Base-by-base conservation (phyloP, 345 rosid species). In the Gossypium mustelinum region DNA sequence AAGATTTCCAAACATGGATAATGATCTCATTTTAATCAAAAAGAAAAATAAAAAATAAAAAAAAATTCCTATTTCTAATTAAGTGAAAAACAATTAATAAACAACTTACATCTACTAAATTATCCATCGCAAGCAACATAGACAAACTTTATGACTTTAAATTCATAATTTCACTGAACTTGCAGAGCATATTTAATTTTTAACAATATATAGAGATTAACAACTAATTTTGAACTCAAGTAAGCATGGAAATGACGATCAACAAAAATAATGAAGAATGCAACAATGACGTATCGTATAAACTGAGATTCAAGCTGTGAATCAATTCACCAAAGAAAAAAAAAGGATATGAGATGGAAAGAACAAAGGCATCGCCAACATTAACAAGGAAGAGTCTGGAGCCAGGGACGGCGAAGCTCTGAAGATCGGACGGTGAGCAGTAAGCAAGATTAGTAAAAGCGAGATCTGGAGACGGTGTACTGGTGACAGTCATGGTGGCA, bases 341-440 rank as follows among this genome's bases (percentile, higher is more conserved):
- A 11, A 80, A 85, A 89, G 98, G 98, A 94, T 94, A 89, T 89
- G 90, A 87, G 13, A 91, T 54, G 24, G 97, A 87, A 17, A 90
- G 90, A 76, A 95, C 88, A 79, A 83, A 81, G 76, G 84, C 79
- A 66, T 89, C 93, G 50, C 75, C 83, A 50, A 85, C 78, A 55
- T 84, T 85, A 58, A 87, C 98, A 70, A 93, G 84, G 90, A 85
- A 88, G 76, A 88, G 88, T 74, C 73, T 84, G 79, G 91, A 77
- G 47, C 87, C 94, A 7, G 98, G 97, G 76, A 91, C 92, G 76
- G 89, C 83, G 89, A 93, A 91, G 48, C 76, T 81, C 74, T 81
- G 90, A 70, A 91, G 97, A 89, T 93, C 98, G 82, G 98, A 75
- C 63, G 93, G 69, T 39, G 94, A 90, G 91, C 94, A 87, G 87